Conservation (phyloP, 768 basidiomycete species). For the Lepiota venenata region DNA sequence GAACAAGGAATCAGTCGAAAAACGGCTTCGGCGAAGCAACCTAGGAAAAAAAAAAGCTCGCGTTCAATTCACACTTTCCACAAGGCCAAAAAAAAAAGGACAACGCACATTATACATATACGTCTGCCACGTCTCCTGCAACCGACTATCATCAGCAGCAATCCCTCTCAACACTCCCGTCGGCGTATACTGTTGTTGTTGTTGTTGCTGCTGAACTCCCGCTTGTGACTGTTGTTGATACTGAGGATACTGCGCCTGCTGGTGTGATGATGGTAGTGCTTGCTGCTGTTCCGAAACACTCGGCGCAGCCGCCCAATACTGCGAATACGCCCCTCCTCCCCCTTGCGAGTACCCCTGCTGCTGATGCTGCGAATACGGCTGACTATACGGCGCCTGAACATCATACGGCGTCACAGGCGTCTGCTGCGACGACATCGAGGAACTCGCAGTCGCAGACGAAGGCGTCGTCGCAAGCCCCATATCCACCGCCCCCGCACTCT, state of each 20-base stretch:
- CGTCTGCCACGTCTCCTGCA: conserved; percentile 69
- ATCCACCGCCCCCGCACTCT: conserved; percentile 11
- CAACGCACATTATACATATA: conserved; percentile 56
- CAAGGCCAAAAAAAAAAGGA: not conserved
- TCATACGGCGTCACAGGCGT: conserved; percentile 15
- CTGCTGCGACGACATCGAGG: conserved; percentile 1
- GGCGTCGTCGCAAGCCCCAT: conserved; percentile 9
- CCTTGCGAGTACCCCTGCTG: conserved; percentile 9
- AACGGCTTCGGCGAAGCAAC: conserved; percentile 42
- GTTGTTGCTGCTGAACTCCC: conserved; percentile 17
- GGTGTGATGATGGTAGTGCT: too few species aligned
- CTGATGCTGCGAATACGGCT: not conserved
- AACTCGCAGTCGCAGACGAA: conserved; percentile 11
- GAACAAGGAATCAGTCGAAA: conserved; percentile 26
- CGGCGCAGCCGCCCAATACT: conserved; percentile 30
- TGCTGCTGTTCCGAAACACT: conserved; percentile 20
- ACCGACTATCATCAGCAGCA: conserved; percentile 48
- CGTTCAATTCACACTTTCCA: not conserved
- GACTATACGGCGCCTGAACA: conserved; percentile 5
- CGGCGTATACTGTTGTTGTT: conserved; percentile 42
- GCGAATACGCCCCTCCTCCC: conserved; percentile 20
- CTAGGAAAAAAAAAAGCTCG: conserved; percentile 18
- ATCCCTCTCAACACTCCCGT: conserved; percentile 42
- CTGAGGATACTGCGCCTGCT: conserved; percentile 15
- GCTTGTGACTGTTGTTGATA: conserved; percentile 16